Conservation (phyloP, 305 asterid species). For the Solanum hybrid region DNA sequence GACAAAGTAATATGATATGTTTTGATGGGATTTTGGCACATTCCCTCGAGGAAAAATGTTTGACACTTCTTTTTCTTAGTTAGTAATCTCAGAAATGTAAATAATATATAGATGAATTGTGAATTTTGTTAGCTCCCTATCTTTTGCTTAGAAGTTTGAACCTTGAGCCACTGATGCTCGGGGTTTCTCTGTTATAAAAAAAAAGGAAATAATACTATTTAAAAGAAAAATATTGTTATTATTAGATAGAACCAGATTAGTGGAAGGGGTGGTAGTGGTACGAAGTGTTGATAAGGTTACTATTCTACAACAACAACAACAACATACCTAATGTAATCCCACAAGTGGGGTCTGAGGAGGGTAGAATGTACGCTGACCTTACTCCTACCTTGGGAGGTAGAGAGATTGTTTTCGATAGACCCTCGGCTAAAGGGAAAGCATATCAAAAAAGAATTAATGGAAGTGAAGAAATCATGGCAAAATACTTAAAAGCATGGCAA, state of each 20-base stretch:
- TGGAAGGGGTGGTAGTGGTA: background rate
- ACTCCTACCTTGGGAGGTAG: background rate
- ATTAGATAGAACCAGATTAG: background rate
- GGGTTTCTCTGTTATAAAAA: background rate
- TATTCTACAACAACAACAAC: background rate
- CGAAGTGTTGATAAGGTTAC: background rate
- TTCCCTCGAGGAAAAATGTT: background rate
- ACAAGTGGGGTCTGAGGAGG: background rate
- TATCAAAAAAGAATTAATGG: background rate
- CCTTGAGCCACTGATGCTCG: background rate
- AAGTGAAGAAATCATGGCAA: background rate
- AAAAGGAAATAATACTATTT: background rate
- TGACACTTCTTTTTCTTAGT: background rate
- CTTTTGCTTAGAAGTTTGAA: background rate
- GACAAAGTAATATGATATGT: background rate
- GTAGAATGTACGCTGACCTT: background rate
- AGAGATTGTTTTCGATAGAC: background rate
- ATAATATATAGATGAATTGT: background rate
- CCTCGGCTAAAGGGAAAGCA: background rate
- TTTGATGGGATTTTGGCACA: background rate
- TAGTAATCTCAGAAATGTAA: background rate
- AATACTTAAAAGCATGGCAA: background rate
- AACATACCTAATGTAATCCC: background rate
- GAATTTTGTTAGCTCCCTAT: background rate
- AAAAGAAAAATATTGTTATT: background rate